phyloP scores from a whole-genome alignment of 306 rosid genomes.

The Cicer chorassanicum region DNA sequence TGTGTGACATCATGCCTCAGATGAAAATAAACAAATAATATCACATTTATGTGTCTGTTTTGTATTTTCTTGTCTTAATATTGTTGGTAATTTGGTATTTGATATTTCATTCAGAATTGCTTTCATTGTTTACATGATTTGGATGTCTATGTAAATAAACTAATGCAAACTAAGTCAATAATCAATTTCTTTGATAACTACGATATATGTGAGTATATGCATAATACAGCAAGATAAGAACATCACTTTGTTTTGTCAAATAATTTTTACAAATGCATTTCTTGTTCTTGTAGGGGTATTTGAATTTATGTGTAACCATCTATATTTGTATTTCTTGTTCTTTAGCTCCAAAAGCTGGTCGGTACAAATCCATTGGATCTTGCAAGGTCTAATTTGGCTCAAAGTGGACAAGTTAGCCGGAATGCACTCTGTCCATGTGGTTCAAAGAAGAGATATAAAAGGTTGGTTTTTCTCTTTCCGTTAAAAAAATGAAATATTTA shows the following conservation, averaged over 20 bases:
- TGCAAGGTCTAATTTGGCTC: slow-evolving; percentile 86
- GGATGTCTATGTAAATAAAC: slow-evolving; percentile 1
- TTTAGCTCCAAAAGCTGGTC: slow-evolving; percentile 81
- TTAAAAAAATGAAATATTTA: not conserved
- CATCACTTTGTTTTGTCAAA: slow-evolving; percentile 19
- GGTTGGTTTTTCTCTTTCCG: slow-evolving; percentile 49
- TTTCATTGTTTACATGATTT: slow-evolving; percentile 23
- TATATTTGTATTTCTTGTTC: slow-evolving; percentile 33
- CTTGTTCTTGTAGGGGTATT: slow-evolving; percentile 15
- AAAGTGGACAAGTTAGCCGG: slow-evolving; percentile 86
- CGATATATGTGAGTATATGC: slow-evolving; percentile 14
- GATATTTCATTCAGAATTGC: slow-evolving; percentile 10
- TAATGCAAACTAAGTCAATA: slow-evolving; percentile 24
- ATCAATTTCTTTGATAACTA: slow-evolving; percentile 26
- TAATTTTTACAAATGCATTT: slow-evolving; percentile 16
- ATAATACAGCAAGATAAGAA: not conserved
- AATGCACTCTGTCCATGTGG: slow-evolving; percentile 94
- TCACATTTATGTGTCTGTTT: not conserved
- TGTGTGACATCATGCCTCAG: slow-evolving; percentile 11
- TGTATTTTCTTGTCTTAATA: not conserved
- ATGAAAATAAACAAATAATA: not conserved
- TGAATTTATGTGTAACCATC: slow-evolving; percentile 39
- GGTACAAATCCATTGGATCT: slow-evolving; percentile 79
- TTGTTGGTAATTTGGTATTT: not conserved
- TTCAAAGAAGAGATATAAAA: slow-evolving; percentile 89